These are phyloP conservation scores for Cunninghamia lanceolata DNA, from an alignment of 75 land plant genomes.

Conservation along the genomic window DNA sequence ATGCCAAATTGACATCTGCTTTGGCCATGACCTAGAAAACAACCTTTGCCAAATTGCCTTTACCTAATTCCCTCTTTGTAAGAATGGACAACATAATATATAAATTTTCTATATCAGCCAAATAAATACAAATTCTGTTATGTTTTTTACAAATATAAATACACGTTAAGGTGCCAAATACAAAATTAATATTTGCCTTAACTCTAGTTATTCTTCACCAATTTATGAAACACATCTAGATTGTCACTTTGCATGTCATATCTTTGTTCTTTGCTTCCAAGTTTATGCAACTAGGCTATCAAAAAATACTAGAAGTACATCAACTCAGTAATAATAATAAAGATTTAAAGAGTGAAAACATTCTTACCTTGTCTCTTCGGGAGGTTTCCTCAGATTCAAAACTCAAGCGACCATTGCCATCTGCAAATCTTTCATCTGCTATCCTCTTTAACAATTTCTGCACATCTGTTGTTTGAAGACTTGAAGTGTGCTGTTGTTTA, in stretches of 20 bases:
- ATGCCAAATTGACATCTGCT: no score
- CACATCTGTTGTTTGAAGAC: constrained; percentile 43
- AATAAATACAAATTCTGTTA: no score
- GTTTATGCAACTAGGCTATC: not conserved
- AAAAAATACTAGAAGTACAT: not conserved
- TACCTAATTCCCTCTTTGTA: not conserved
- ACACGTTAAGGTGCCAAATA: not conserved
- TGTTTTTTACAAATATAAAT: no score
- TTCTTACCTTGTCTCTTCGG: constrained; percentile 27
- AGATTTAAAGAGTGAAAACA: not conserved
- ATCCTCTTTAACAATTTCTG: constrained; percentile 47
- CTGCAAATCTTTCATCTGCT: constrained; percentile 61
- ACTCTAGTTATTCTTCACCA: not conserved
- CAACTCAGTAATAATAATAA: not conserved
- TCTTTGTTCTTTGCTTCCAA: not conserved
- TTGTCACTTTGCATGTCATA: not conserved
- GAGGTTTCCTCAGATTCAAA: constrained; percentile 16
- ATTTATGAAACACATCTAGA: not conserved
- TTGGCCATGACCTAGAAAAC: no score
- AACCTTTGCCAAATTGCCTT: no score
- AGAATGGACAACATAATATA: not conserved
- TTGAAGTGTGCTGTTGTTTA: constrained; percentile 55
- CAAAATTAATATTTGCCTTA: not conserved
- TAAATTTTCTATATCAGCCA: not conserved
- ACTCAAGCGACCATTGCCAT: constrained; percentile 6